Evolutionary conservation across 2,329 filamentous ascomycete genomes (phyloP), one percentile per base, ranked within the genome.

Genomic region (Fusarium xylarioides): DNA sequence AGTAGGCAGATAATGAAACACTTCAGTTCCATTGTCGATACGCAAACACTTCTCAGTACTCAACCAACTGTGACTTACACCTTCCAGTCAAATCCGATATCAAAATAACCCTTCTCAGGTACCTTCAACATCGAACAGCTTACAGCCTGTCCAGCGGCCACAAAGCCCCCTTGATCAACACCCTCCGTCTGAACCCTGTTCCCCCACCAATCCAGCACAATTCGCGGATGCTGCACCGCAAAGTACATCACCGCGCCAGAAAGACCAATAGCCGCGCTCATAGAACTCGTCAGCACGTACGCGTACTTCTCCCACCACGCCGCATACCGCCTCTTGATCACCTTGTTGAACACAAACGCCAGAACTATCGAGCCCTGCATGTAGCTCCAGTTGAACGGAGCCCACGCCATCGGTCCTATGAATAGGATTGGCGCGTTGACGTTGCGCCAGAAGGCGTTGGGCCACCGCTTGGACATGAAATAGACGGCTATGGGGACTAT

Each of bases 261-360:
- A 8, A 79, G 63, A 2, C 77, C 78, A 57, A 79, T 78, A 21
- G 76, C 78, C 9, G 78, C 70, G 26, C 57, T 73, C 14, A 79
- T 71, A 8, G 77, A 77, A 34, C 74, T 75, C 21, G 77, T 74
- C 49, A 80, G 54, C 19, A 78, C 74, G 53, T 80, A 80, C 28
- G 77, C 76, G 47, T 80, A 79, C 55, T 71, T 74, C 44, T 78
- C 70, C 77, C 78, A 80, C 77, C 77, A 80, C 16, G 49, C 65
- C 8, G 46, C 34, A 56, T 75, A 75, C 32, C 74, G 63, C n/a
- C 56, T 47, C 57, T 79, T 78, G 66, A 80, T 63, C 26, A 67
- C 72, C 19, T 47, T 69, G 59, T 80, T 79, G 63, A 80, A 80
- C 32, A 79, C n/a, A 18, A 79, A 30, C 3, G 71, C 70, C 19